Percentiles rank a stretch among this genome's conserved stretches.
These are phyloP conservation scores for Botryotinia convoluta DNA, from an alignment of 2,329 filamentous ascomycete genomes.

Conservation along the genomic window DNA sequence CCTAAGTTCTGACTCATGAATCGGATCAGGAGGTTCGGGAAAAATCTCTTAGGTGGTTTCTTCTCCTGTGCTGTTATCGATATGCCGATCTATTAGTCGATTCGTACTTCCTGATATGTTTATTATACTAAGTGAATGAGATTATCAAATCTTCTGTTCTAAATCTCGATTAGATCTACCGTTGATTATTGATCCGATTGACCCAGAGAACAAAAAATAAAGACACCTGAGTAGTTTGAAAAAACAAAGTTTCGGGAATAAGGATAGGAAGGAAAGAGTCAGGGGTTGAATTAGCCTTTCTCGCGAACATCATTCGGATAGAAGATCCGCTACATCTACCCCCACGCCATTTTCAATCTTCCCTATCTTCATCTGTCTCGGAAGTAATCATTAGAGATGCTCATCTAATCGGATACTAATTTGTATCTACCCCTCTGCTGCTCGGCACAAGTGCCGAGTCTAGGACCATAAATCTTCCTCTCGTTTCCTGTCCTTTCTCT, in stretches of 20 bases:
- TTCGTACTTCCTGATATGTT: not conserved
- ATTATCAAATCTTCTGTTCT: not conserved
- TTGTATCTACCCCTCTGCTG: too few species aligned
- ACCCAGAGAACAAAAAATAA: not conserved
- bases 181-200: not conserved
- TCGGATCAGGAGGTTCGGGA: not conserved
- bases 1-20: not conserved
- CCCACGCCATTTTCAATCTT: not conserved
- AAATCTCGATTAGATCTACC: not conserved
- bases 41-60: not conserved
- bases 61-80: not conserved
- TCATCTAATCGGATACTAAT: not conserved
- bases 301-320: not conserved
- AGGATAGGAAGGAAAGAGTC: not conserved
- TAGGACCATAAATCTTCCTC: too few species aligned
- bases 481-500: accelerated
- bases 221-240: not conserved
- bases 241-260: not conserved
- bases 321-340: too few species aligned
- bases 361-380: not conserved
- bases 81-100: not conserved
- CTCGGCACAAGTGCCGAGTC: too few species aligned
- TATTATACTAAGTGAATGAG: not conserved
- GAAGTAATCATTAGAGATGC: not conserved
- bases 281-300: not conserved